Conservation (phyloP, 2,329 filamentous ascomycete species). For the Sphaerulina populicola region DNA sequence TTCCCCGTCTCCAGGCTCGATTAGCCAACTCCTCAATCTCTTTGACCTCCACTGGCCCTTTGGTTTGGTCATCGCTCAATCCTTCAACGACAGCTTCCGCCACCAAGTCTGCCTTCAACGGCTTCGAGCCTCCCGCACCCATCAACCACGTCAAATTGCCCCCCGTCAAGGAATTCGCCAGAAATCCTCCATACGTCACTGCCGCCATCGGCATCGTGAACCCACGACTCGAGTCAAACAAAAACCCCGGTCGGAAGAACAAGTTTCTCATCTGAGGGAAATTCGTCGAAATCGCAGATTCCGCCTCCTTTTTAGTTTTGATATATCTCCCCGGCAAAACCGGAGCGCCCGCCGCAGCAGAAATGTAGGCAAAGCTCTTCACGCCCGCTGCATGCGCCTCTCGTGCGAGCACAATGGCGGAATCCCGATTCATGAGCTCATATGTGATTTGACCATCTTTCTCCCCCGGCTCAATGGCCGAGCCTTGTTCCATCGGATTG, state of each 20-base stretch:
- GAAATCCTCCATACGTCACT: constrained; percentile 62
- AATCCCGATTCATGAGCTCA: constrained; percentile 93
- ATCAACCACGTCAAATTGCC: constrained; percentile 68
- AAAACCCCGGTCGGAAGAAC: constrained; percentile 76
- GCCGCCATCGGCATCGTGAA: constrained; percentile 81
- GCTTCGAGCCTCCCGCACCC: constrained; percentile 76
- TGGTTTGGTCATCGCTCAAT: constrained; percentile 61
- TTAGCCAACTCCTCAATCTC: constrained; percentile 74
- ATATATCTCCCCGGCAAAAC: constrained; percentile 81
- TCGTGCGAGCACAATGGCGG: constrained; percentile 71
- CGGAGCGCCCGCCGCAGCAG: constrained; percentile 76
- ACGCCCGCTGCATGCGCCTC: constrained; percentile 60
- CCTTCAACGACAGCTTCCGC: constrained; percentile 86
- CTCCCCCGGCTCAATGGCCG: constrained; percentile 56
- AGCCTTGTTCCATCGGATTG: constrained; percentile 61
- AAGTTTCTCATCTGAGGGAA: constrained; percentile 70
- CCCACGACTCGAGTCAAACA: constrained; percentile 76
- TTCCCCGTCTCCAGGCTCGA: constrained; percentile 78
- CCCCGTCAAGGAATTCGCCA: constrained; percentile 69
- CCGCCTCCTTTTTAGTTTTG: constrained; percentile 82
- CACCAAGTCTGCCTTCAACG: constrained; percentile 76
- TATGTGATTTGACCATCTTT: constrained; percentile 76
- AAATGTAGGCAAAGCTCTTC: constrained; percentile 74
- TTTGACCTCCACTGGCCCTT: constrained; percentile 67
- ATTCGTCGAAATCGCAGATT: constrained; percentile 61